Evolutionary conservation across 345 rosid species (phyloP), one percentile per base, ranked within the genome.

Genomic region (Sisymbrium altissimum): DNA sequence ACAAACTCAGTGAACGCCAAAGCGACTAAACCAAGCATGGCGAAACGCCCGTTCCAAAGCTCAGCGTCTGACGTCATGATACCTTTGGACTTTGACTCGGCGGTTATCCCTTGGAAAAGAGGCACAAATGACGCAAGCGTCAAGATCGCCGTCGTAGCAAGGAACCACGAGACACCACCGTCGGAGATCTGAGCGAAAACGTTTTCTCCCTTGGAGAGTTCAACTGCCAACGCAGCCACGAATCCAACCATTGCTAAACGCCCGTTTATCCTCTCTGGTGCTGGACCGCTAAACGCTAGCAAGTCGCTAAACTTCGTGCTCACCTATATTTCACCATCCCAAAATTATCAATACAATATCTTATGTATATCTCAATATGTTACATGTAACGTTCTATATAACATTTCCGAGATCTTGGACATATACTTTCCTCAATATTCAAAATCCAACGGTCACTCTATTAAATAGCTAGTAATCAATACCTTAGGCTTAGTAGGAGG

Each of bases 181-280:
- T 81, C 56, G 0, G 90, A 81, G 30, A 91, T 70, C 60, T 89
- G 98, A 5, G 86, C 60, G 0, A 88, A 81, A 75, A 93, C 67
- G 55, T 86, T 87, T 46, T 93, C 88, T 5, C 96, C 94, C 1
- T 82, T 88, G 27, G 88, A 76, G 11, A 91, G 43, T 61, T 91
- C 96, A 39, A 87, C 81, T 4, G 83, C 96, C 38, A 88, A 48
- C 0, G 96, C 97, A 0, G 92, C 86, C 2, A 86, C 94, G 41
- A 91, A 89, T 0, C 97, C 97, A 0, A 91, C 76, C 98, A 93
- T 89, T 4, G 97, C 98, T n/a, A 93, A 81, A 55, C 96, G 82
- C 0, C 94, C 92, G 62, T 93, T 91, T 46, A 93, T 88, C 76
- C 97, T 89, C 82, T 93, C 98, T 13, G 97, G 98, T 5, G 89